These are phyloP conservation scores for Talaromyces ruber DNA, from an alignment of 495 filamentous ascomycete species.

Conservation along the genomic window DNA sequence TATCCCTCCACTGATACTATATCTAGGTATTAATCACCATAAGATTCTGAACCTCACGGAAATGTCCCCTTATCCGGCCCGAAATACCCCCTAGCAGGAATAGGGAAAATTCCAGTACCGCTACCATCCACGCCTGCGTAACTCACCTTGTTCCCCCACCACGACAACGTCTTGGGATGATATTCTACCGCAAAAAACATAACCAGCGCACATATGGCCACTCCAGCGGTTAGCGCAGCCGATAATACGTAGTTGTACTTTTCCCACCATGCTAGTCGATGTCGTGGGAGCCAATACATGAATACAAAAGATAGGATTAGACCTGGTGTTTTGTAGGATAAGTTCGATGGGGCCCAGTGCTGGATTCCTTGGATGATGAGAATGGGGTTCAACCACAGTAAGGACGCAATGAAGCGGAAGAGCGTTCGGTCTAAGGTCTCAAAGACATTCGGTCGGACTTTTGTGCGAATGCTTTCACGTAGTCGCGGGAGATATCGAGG, in stretches of 20 bases:
- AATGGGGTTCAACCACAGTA: background rate
- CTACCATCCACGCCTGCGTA: constrained; percentile 17
- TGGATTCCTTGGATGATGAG: background rate
- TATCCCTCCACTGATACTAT: background rate
- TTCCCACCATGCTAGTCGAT: constrained; percentile 59
- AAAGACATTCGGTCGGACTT: background rate
- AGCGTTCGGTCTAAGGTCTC: background rate
- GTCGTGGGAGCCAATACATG: background rate
- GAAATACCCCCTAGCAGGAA: background rate
- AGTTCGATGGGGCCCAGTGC: background rate
- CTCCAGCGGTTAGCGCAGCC: constrained; percentile 71
- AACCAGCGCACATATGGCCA: constrained; percentile 44
- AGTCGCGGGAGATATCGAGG: background rate
- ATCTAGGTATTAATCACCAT: background rate
- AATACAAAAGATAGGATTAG: background rate
- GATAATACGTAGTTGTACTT: constrained; percentile 86
- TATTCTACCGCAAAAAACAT: constrained; percentile 77
- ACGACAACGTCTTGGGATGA: constrained; percentile 53
- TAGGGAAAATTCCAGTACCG: background rate
- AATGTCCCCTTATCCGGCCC: background rate
- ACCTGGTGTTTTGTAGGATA: background rate
- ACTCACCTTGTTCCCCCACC: constrained; percentile 71
- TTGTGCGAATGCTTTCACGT: background rate
- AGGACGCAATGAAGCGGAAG: background rate
- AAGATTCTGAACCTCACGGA: background rate